Base-by-base conservation (phyloP, 2,329 filamentous ascomycete species). In the Penicillium thymicola region DNA sequence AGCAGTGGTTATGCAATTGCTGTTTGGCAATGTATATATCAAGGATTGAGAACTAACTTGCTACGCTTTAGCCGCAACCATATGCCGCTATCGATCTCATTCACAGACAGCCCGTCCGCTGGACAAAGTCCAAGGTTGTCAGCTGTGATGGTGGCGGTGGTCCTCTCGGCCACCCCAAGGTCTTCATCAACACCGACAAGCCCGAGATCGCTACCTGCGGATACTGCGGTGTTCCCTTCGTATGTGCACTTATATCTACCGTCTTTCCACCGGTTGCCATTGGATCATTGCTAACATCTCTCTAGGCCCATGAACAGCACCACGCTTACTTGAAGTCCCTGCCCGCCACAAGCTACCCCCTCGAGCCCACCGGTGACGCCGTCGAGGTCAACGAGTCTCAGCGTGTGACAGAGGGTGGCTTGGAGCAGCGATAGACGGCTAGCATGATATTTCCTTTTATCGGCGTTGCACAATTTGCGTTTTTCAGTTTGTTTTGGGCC, bases 111-210 rank as follows among this genome's bases (percentile, higher is more conserved):
- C 93, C 92, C 21, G 94, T 99, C 36, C 84, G 85, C 75, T 99
- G 94, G 93, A 90, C 88, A 58, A 88, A 96, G 72, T 84, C 90
- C 62, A 85, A 87, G 59, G 77, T 89, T 47, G 93, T 95, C 50
- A 86, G 87, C 43, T 99, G 94, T 73, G 92, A 97, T 70, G 94
- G 94, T 57, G 94, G 93, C 57, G 92, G 92, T 65, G 94, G 93
- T 44, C 88, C 92, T 32, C 80, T 90, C 54, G 94, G 94, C 42
- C 94, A 99, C 76, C 94, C 94, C 48, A 85, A 85, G 70, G 89
- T 99, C 78, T 99, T 92, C 75, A 99, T 99, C 84, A 99, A 99
- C 79, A 88, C 89, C 65, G 94, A 99, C 78, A 97, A 97, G 82
- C 90, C 94, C 42, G 87, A 97, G 81, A 96, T 99, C 85, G 85